Conservation (phyloP, 768 basidiomycete genomes). For the Coprinellus micaceus region DNA sequence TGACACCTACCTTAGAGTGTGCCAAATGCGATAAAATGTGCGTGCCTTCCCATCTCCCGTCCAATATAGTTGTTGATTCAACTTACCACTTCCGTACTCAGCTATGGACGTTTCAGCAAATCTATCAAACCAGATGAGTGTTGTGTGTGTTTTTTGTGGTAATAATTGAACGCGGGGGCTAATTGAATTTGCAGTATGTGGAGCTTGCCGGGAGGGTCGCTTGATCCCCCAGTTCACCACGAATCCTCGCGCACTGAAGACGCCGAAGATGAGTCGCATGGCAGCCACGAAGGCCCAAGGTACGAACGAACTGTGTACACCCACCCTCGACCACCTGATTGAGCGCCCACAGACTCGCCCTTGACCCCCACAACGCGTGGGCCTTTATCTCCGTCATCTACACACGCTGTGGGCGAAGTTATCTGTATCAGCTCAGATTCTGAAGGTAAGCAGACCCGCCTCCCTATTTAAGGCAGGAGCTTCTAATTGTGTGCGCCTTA, state of each 20-base stretch:
- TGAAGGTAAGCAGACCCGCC: conserved; percentile 4
- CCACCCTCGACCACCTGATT: neutral
- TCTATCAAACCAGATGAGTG: conserved; percentile 66
- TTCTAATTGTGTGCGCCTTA: neutral
- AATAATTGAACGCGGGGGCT: neutral
- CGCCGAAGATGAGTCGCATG: conserved; percentile 38
- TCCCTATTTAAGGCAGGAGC: neutral
- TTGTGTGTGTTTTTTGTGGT: conserved; percentile 38
- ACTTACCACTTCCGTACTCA: conserved; percentile 20
- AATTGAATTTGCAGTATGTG: conserved; percentile 48
- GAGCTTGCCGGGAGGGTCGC: conserved; percentile 56
- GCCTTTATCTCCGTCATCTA: neutral
- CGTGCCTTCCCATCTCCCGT: neutral
- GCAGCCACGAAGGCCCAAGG: conserved; percentile 46
- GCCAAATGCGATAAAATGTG: conserved; percentile 62
- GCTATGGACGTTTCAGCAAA: conserved; percentile 73
- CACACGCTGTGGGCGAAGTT: neutral
- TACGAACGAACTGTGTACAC: conserved; percentile 15
- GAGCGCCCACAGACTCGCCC: conserved; percentile 32
- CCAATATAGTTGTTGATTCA: too few species aligned
- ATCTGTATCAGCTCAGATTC: conserved; percentile 10
- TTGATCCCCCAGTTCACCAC: conserved; percentile 55
- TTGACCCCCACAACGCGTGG: conserved; percentile 8
- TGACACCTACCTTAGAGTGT: conserved; percentile 46
- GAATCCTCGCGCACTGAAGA: conserved; percentile 32